Base-by-base conservation (phyloP, 352 stramenopile genomes). In the Pythium periplocum region DNA sequence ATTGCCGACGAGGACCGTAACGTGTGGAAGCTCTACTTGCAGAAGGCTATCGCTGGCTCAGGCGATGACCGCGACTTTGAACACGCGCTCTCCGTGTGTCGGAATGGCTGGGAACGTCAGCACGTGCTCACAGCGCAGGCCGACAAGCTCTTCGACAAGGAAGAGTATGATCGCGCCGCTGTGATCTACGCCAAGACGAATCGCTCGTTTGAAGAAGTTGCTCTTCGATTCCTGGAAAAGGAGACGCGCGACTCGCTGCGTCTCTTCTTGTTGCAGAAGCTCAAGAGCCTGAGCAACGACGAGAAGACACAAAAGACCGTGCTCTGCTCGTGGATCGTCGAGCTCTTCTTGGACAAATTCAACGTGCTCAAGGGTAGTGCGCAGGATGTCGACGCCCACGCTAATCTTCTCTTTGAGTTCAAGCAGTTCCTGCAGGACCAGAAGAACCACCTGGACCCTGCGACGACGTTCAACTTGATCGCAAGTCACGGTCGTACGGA, bases 271-370 rank as follows among this genome's bases (percentile, higher is more conserved):
- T 52, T 95, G 3, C 75, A 95, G 56, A 97, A 96, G 51, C 75
- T 98, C 17, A 89, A 89, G 59, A 81, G 70, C 26, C 69, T 97
- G 47, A 69, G 69, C 26, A 57, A 54, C 7, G 83, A 93, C 3
- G 82, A 96, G 53, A 97, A 96, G 64, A 96, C 87, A 3, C 90
- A 97, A 66, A 84, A 93, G 52, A 97, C 88, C 3, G 88, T 97
- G 45, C 61, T 97, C 9, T 96, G 85, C 48, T 96, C 90, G 32
- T 97, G 91, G 91, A 89, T 98, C 41, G 87, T 95, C 10, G 92
- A 98, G 61, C 75, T 97, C 7, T 97, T 96, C 45, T 57, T 97
- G 34, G 81, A 96, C 64, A 93, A 95, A 57, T 93, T 97, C 58
- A 96, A 90, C 51, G 81, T 86, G 43, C 59, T 94, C 3, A 90